Percentiles rank a stretch among this genome's conserved stretches.
Conservation (phyloP, 1,139 yeast genomes). For the Suzukiozyma palmioleophila region DNA sequence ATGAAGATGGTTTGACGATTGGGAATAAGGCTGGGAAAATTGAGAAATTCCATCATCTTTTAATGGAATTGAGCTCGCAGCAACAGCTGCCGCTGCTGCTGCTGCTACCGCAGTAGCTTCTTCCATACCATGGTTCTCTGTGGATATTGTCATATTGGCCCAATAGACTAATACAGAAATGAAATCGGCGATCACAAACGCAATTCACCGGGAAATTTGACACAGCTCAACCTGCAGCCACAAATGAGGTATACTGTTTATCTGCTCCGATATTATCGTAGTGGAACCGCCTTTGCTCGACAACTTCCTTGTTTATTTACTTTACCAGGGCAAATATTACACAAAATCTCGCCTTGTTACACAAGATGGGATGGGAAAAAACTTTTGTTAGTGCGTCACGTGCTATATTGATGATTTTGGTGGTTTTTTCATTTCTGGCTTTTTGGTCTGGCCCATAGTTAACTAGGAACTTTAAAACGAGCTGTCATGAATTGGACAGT, state of each 20-base stretch:
- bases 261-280: slow-evolving; percentile 4
- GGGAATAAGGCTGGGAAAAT: slow-evolving; percentile 8
- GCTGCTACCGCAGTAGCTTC: slow-evolving; percentile 28
- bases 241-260: neutral
- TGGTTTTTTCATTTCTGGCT: too few relatives aligned
- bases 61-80: slow-evolving; percentile 13
- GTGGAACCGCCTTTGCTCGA: too few relatives aligned
- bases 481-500: too few relatives aligned
- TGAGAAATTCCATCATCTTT: slow-evolving; percentile 15
- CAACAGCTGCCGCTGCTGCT: slow-evolving; percentile 19
- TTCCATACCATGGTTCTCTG: slow-evolving; percentile 23
- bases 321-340: neutral
- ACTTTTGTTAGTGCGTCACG: neutral
- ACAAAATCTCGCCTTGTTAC: neutral
- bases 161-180: neutral
- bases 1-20: slow-evolving; percentile 13
- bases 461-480: too few relatives aligned
- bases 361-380: neutral
- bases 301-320: neutral
- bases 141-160: slow-evolving; percentile 22
- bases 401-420: neutral
- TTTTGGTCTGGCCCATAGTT: too few relatives aligned
- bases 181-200: neutral
- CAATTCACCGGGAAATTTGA: neutral
- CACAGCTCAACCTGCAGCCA: neutral